Conservation (phyloP, 2,329 filamentous ascomycete genomes). For the Neofusicoccum sp. region DNA sequence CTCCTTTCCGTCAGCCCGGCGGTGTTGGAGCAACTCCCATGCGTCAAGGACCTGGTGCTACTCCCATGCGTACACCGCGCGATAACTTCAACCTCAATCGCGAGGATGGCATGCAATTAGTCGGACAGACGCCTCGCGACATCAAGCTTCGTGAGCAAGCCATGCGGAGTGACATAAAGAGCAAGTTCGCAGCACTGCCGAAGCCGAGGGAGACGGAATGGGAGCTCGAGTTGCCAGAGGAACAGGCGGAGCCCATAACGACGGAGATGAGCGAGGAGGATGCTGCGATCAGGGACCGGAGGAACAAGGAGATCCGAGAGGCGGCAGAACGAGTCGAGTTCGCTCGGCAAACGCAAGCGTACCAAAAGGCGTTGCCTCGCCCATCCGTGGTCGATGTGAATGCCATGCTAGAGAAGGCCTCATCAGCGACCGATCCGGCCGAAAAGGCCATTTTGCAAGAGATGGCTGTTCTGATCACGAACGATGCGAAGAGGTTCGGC, state of each 20-base stretch:
- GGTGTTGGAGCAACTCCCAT: conserved; percentile 66
- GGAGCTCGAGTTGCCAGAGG: conserved; percentile 89
- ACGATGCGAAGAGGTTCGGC: conserved; percentile 76
- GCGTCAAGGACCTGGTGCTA: conserved; percentile 65
- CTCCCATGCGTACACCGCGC: conserved; percentile 82
- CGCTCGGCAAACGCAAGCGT: conserved; percentile 82
- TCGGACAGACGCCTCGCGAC: conserved; percentile 74
- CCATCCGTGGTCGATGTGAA: conserved; percentile 71
- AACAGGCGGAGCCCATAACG: conserved; percentile 60
- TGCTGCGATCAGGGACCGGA: conserved; percentile 71
- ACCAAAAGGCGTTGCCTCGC: conserved; percentile 79
- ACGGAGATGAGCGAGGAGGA: conserved; percentile 62
- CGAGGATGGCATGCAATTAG: conserved; percentile 64
- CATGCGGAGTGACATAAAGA: conserved; percentile 65
- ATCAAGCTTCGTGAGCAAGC: conserved; percentile 69
- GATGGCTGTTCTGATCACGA: conserved; percentile 73
- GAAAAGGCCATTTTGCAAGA: conserved; percentile 72
- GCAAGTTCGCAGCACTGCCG: conserved; percentile 76
- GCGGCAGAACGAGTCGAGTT: conserved; percentile 69
- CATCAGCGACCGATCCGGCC: conserved; percentile 61
- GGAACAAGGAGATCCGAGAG: conserved; percentile 61
- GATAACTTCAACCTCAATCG: conserved; percentile 84
- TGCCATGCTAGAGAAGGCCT: conserved; percentile 63
- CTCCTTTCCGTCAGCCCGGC: conserved; percentile 69
- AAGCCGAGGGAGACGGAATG: conserved; percentile 92